Conservation (phyloP, 2,329 filamentous ascomycete species). For the Aspergillus sp. region DNA sequence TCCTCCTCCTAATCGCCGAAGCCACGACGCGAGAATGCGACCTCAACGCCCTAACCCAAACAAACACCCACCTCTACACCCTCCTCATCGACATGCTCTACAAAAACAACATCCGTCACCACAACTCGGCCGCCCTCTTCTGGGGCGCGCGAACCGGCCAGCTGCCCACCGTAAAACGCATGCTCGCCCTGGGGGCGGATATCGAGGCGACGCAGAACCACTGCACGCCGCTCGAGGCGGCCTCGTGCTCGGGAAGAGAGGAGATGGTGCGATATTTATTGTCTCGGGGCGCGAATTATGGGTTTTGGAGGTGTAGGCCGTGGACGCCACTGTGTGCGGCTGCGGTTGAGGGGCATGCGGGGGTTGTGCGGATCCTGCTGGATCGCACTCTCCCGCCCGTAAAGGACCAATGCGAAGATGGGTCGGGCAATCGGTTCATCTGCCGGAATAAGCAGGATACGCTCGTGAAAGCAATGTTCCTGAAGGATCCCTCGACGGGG, state of each 20-base stretch:
- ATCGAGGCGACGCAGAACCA: neutral
- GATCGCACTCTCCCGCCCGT: neutral
- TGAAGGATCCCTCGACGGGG: neutral
- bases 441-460: neutral
- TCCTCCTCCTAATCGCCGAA: neutral
- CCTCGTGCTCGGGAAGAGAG: neutral
- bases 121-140: neutral
- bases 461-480: neutral
- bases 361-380: neutral
- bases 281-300: neutral
- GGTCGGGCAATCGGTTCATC: neutral
- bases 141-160: neutral
- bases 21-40: neutral
- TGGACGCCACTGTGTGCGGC: neutral
- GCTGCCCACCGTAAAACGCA: neutral
- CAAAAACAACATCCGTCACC: neutral
- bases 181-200: constrained; percentile 1
- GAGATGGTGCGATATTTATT: neutral
- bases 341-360: neutral
- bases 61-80: neutral
- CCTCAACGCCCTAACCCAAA: neutral
- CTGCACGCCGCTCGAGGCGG: neutral
- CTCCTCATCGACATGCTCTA: neutral
- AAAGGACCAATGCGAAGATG: neutral
- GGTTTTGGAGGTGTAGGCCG: neutral